Evolutionary conservation across 2,329 filamentous ascomycete species (phyloP), one percentile per base, ranked within the genome.

Genomic region (Claviceps pazoutovae): DNA sequence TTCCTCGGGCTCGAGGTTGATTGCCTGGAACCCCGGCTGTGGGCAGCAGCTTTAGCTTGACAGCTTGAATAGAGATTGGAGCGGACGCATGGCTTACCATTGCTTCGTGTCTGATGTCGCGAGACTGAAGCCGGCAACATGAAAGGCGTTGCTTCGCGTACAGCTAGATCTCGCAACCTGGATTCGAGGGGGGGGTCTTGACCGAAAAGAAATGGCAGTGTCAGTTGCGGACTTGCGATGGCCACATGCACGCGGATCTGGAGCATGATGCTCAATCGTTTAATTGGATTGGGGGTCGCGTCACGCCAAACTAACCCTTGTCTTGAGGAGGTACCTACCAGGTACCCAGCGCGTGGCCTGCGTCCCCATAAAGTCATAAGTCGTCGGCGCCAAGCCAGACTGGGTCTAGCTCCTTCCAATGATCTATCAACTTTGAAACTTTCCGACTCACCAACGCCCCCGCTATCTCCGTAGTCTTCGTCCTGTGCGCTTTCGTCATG

Each of bases 1-100:
- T 62, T 94, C 88, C 69, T 96, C 93, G 9, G 88, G 86, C 68
- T 96, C 90, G 69, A 97, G 80, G 66, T 98, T 98, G 67, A 96
- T 82, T 50, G 91, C 88, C 61, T 84, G 82, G 71, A 94, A 97
- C 60, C 80, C 76, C 58, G 78, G 75, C 78, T 80, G 53, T 41
- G 54, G 53, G 44, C n/a, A 17, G n/a, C 16, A 46, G 19, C 34
- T 26, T 42, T 37, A 46, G 49, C 37, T 19, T 38, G 19, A 11
- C 42, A 43, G 8, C 17, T 45, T 26, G 14, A 30, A 17, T 9
- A 17, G 26, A 41, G 21, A n/a, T 6, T 6, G 34, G 19, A 9
- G 46, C 37, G n/a, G 21, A 43, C 23, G 26, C n/a, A 30, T 34
- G 34, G 23, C 47, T 50, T 45, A 50, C 48, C 48, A 50, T 48